Percentiles rank a stretch among this genome's conserved stretches.
phyloP scores from a whole-genome alignment of 768 basidiomycete species.

The Cystofilobasidium ferigula region DNA sequence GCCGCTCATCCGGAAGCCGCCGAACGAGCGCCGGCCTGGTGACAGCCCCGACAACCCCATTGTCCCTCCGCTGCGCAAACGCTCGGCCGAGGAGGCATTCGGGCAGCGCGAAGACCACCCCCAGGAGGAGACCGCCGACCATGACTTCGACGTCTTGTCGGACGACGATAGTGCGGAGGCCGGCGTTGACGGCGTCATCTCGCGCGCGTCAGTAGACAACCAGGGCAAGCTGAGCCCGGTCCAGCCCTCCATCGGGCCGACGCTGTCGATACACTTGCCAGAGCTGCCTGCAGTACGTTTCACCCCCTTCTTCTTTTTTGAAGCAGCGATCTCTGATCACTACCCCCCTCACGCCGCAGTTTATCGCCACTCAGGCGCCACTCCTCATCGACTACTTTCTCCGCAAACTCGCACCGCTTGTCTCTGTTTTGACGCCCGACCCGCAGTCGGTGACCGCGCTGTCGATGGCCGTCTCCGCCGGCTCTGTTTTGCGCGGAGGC shows the following conservation, averaged over 20 bases:
- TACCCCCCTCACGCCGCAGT: background rate
- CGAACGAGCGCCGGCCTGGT: background rate
- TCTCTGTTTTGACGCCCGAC: constrained; percentile 23
- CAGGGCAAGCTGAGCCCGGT: background rate
- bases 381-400: constrained; percentile 26
- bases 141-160: background rate
- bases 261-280: background rate
- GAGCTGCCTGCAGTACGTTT: background rate
- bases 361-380: constrained; percentile 15
- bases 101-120: background rate
- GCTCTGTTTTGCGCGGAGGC: background rate
- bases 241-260: background rate
- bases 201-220: background rate
- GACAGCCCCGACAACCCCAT: background rate
- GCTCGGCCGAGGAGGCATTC: background rate
- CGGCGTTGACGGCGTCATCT: background rate
- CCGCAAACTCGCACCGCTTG: constrained; percentile 24
- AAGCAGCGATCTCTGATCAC: background rate
- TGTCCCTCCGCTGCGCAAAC: background rate
- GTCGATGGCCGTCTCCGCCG: background rate
- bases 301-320: background rate
- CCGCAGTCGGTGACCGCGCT: background rate
- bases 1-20: no score
- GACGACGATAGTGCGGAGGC: background rate
- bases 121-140: background rate